A percentile compares a stretch with the other conserved stretches of the same genome.
phyloP scores from a whole-genome alignment of 352 stramenopile genomes.

The Globisporangium paddicum region DNA sequence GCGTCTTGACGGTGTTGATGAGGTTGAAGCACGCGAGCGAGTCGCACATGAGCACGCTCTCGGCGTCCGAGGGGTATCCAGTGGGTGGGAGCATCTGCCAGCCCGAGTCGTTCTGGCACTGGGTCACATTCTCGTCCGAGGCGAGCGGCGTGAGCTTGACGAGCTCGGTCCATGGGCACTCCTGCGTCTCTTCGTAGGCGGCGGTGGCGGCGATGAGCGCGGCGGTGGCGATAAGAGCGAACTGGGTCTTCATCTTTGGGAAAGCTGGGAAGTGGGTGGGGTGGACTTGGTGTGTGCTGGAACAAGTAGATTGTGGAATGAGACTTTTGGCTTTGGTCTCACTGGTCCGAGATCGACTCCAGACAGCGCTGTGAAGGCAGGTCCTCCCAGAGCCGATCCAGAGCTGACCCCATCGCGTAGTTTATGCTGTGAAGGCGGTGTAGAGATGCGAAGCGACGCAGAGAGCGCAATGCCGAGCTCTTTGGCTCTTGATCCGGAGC shows the following conservation, averaged over 20 bases:
- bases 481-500: neutral
- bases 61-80: conserved; percentile 14
- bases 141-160: conserved; percentile 13
- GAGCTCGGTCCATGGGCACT: conserved; percentile 10
- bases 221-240: conserved; percentile 4
- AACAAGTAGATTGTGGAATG: conserved; percentile 9
- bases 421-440: neutral
- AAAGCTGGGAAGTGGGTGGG: neutral
- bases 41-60: conserved; percentile 27
- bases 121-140: conserved; percentile 5
- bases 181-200: conserved; percentile 10
- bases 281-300: conserved; percentile 8
- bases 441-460: neutral
- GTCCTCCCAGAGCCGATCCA: neutral
- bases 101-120: conserved; percentile 21
- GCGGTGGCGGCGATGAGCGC: neutral
- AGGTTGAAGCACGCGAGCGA: conserved; percentile 21
- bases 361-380: neutral
- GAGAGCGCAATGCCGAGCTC: neutral
- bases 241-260: conserved; percentile 15
- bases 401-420: neutral
- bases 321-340: neutral
- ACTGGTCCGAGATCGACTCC: neutral
- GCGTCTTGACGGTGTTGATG: conserved; percentile 15
- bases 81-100: conserved; percentile 28